These are phyloP conservation scores for Aspergillus sclerotialis DNA, from an alignment of 2,329 filamentous ascomycete genomes.

Conservation along the genomic window DNA sequence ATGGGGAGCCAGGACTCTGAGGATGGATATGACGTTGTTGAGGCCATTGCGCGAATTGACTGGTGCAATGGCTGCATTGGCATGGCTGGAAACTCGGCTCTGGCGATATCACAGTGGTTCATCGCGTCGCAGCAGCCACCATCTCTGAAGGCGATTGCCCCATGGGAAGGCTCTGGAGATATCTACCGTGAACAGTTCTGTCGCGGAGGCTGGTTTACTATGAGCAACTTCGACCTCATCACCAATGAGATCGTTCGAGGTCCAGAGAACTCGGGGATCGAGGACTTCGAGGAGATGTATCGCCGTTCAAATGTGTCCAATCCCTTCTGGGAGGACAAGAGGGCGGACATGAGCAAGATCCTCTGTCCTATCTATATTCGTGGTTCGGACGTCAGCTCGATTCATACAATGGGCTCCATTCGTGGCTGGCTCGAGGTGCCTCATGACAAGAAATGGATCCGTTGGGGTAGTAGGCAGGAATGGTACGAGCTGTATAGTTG, in stretches of 20 bases:
- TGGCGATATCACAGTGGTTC: slow-evolving; percentile 39
- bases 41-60: slow-evolving; percentile 32
- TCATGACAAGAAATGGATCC: slow-evolving; percentile 39
- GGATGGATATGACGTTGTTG: slow-evolving; percentile 41
- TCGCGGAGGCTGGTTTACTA: slow-evolving; percentile 34
- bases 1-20: slow-evolving; percentile 40
- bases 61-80: slow-evolving; percentile 42
- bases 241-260: slow-evolving; percentile 31
- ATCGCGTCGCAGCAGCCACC: slow-evolving; percentile 38
- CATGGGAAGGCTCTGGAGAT: slow-evolving; percentile 43
- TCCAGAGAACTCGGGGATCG: slow-evolving; percentile 21
- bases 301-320: slow-evolving; percentile 26
- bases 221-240: slow-evolving; percentile 39
- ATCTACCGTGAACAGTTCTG: slow-evolving; percentile 42
- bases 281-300: slow-evolving; percentile 40
- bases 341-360: slow-evolving; percentile 30
- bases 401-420: slow-evolving; percentile 32
- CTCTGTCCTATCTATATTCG: slow-evolving; percentile 29
- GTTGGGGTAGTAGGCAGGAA: slow-evolving; percentile 35
- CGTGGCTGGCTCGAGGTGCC: slow-evolving; percentile 33
- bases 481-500: slow-evolving; percentile 41
- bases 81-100: slow-evolving; percentile 39
- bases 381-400: slow-evolving; percentile 24
- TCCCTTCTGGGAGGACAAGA: slow-evolving; percentile 33
- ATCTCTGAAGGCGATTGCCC: slow-evolving; percentile 38